These are phyloP conservation scores for Gelatoporia subvermispora DNA, from an alignment of 768 basidiomycete species.

Conservation along the genomic window DNA sequence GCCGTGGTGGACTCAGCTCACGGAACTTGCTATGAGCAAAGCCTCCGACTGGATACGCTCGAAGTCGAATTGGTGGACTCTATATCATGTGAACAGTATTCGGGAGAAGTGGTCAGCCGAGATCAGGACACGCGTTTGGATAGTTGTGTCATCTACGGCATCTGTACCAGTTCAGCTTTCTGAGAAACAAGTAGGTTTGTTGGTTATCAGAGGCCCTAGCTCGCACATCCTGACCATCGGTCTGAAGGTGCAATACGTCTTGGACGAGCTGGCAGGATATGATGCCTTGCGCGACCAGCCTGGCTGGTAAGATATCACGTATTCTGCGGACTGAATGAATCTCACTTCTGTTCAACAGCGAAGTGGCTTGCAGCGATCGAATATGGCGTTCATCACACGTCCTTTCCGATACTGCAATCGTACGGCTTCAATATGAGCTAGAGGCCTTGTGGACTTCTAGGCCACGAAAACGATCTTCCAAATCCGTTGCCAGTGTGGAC, in stretches of 20 bases:
- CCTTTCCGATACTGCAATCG: conserved; percentile 12
- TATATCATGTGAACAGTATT: conserved; percentile 19
- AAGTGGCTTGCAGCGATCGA: conserved; percentile 53
- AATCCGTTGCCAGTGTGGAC: conserved; percentile 30
- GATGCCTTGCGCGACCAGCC: conserved; percentile 34
- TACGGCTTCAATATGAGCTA: not conserved
- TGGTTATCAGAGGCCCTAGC: too few species aligned
- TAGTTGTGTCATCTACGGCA: conserved; percentile 33
- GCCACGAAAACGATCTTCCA: conserved; percentile 1
- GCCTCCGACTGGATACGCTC: conserved; percentile 40
- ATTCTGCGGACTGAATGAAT: conserved; percentile 5
- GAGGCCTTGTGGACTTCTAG: conserved; percentile 7
- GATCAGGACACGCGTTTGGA: conserved; percentile 25
- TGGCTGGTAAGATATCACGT: conserved; percentile 31
- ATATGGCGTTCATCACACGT: conserved; percentile 42
- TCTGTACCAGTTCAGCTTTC: conserved; percentile 30
- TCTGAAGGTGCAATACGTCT: conserved; percentile 39
- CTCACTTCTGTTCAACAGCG: conserved; percentile 24
- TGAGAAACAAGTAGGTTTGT: conserved; percentile 32
- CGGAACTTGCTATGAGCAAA: conserved; percentile 46
- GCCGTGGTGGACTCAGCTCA: conserved; percentile 36
- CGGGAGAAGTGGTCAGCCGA: conserved; percentile 30
- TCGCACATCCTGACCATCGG: too few species aligned
- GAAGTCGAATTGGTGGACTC: conserved; percentile 37
- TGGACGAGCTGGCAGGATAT: conserved; percentile 47